These are phyloP conservation scores for Ceriops decandra DNA, from an alignment of 345 rosid genomes.

Conservation along the genomic window DNA sequence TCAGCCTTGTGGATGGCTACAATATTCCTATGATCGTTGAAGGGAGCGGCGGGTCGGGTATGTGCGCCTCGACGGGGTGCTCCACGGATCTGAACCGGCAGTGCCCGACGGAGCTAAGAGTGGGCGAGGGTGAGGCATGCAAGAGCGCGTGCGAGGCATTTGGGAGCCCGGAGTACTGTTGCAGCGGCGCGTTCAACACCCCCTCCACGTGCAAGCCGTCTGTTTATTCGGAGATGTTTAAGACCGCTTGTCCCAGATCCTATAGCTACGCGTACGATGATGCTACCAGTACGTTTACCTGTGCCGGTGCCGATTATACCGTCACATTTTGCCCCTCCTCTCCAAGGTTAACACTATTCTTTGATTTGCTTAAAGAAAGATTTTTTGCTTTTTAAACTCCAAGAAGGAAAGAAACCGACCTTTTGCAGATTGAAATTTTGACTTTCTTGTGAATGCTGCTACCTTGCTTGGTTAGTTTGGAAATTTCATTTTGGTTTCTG, in stretches of 20 bases:
- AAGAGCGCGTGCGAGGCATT: slow-evolving; percentile 95
- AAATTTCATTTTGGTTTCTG: too few relatives aligned
- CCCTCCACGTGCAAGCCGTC: slow-evolving; percentile 83
- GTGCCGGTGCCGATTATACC: slow-evolving; percentile 83
- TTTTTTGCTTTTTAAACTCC: too few relatives aligned
- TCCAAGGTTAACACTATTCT: slow-evolving; percentile 46
- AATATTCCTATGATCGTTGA: slow-evolving; percentile 80
- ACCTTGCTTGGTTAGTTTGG: too few relatives aligned
- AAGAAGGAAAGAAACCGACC: too few relatives aligned
- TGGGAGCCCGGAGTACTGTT: slow-evolving; percentile 86
- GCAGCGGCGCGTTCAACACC: slow-evolving; percentile 90
- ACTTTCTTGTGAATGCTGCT: too few relatives aligned
- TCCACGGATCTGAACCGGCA: slow-evolving; percentile 63
- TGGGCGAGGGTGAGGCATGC: slow-evolving; percentile 68
- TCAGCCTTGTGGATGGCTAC: slow-evolving; percentile 93
- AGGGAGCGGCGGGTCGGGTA: slow-evolving; percentile 74
- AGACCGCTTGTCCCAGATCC: slow-evolving; percentile 84
- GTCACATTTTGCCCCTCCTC: slow-evolving; percentile 94
- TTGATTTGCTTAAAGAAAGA: too few relatives aligned
- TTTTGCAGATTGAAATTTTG: too few relatives aligned
- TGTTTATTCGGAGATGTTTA: slow-evolving; percentile 83
- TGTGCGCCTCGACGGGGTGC: slow-evolving; percentile 81
- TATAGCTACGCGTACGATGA: slow-evolving; percentile 97
- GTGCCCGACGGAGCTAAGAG: slow-evolving; percentile 73
- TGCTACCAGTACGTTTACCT: slow-evolving; percentile 86